Percentiles rank a stretch among this genome's conserved stretches.
Evolutionary conservation across 108 stramenopile genomes (phyloP).

Genomic region (Fragilaria crotonensis): DNA sequence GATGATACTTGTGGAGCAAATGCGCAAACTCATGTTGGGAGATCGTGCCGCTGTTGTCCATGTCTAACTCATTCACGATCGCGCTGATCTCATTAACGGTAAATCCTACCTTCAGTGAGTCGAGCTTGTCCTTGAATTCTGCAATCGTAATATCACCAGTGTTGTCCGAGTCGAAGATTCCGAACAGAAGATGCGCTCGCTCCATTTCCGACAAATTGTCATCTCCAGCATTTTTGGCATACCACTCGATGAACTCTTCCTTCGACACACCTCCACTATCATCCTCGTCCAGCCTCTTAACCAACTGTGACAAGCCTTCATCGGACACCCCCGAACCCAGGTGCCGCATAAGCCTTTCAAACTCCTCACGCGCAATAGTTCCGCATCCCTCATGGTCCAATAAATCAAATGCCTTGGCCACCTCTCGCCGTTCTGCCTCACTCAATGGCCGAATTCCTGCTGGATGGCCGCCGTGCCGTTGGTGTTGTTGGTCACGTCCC

Average conservation of each 20-base stretch:
- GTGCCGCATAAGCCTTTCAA: constrained; percentile 16
- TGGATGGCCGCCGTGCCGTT: constrained; percentile 7
- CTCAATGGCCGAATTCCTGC: constrained; percentile 1
- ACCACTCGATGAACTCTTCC: constrained; percentile 31
- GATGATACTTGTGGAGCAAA: constrained; percentile 13
- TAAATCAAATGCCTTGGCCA: constrained; percentile 31
- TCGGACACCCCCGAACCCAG: constrained; percentile 18
- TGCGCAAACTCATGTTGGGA: constrained; percentile 35
- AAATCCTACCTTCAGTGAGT: constrained; percentile 30
- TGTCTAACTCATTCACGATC: constrained; percentile 43
- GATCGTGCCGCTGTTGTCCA: constrained; percentile 28
- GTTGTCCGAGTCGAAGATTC: constrained; percentile 32
- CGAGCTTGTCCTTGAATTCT: constrained; percentile 39
- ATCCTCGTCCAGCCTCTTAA: constrained; percentile 30
- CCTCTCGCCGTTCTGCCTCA: constrained; percentile 12
- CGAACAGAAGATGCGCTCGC: constrained; percentile 31
- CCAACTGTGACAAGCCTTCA: constrained; percentile 9
- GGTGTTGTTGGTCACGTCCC: neutral
- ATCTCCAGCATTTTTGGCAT: constrained; percentile 3
- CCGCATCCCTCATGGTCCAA: constrained; percentile 34
- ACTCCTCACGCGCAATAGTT: constrained; percentile 19
- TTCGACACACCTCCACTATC: constrained; percentile 24
- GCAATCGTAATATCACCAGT: constrained; percentile 28
- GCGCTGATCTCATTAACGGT: constrained; percentile 34
- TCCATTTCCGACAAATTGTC: constrained; percentile 12